Evolutionary conservation across 2,329 filamentous ascomycete genomes (phyloP).

Genomic region (Botrytis byssoidea): DNA sequence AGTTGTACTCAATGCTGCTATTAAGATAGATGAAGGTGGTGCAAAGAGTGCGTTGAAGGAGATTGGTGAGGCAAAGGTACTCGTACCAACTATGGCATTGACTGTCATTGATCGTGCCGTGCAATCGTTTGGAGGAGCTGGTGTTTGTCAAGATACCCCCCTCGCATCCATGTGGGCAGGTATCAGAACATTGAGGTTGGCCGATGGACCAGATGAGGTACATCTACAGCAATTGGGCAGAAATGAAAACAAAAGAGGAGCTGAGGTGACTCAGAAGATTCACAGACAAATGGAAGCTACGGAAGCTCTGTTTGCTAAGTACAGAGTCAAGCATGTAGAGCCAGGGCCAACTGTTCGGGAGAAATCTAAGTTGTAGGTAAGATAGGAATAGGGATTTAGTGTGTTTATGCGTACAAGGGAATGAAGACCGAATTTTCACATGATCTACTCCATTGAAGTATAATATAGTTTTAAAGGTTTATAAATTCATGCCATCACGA

Average conservation of each 20-base stretch:
- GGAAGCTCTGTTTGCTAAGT: constrained; percentile 62
- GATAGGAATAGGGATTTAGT: not conserved
- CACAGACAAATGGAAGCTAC: constrained; percentile 63
- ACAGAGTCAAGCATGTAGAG: constrained; percentile 45
- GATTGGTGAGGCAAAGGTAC: constrained; percentile 92
- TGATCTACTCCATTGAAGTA: not conserved
- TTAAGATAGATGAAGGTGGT: constrained; percentile 86
- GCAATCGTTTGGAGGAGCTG: constrained; percentile 86
- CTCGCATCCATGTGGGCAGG: constrained; percentile 79
- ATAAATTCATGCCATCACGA: not conserved
- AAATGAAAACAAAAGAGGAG: constrained; percentile 73
- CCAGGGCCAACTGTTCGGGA: constrained; percentile 33
- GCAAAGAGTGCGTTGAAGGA: constrained; percentile 89
- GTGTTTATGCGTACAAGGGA: not conserved
- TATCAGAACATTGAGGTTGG: constrained; percentile 78
- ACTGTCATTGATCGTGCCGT: constrained; percentile 91
- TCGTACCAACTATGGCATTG: constrained; percentile 78
- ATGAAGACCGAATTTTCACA: not conserved
- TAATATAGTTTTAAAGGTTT: not conserved
- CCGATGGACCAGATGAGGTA: constrained; percentile 96
- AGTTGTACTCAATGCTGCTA: constrained; percentile 88
- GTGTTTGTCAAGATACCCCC: constrained; percentile 92
- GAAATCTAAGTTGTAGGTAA: constrained; percentile 37
- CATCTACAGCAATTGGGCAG: constrained; percentile 78
- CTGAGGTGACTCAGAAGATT: constrained; percentile 60